A percentile compares a stretch with the other conserved stretches of the same genome.
phyloP scores from a whole-genome alignment of 495 filamentous ascomycete genomes.

The Aspergillus incahuasiensis region DNA sequence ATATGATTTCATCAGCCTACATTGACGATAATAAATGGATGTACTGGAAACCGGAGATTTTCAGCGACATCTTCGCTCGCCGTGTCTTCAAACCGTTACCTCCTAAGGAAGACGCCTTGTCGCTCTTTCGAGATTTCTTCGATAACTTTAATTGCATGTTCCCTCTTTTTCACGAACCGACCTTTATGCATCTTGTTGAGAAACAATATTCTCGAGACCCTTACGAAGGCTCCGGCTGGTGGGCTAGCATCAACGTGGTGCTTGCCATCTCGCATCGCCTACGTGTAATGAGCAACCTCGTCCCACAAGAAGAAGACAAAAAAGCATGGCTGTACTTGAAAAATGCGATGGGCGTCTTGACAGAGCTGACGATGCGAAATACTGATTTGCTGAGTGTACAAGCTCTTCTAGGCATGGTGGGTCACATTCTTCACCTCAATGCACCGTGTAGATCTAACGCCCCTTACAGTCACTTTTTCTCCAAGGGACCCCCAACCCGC shows the following conservation, averaged over 20 bases:
- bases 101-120: constrained; percentile 72
- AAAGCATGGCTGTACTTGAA: constrained; percentile 95
- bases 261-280: constrained; percentile 87
- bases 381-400: constrained; percentile 97
- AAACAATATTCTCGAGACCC: constrained; percentile 87
- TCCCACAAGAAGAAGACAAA: constrained; percentile 83
- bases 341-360: constrained; percentile 89
- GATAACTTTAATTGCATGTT: constrained; percentile 99
- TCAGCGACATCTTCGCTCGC: constrained; percentile 84
- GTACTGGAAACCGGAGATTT: constrained; percentile 94
- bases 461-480: constrained; percentile 71
- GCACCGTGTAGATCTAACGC: constrained; percentile 8
- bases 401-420: constrained; percentile 85
- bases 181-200: constrained; percentile 94
- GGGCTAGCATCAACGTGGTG: constrained; percentile 93
- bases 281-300: constrained; percentile 92
- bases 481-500: constrained; percentile 94
- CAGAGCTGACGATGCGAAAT: constrained; percentile 91
- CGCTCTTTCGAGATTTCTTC: constrained; percentile 87
- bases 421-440: constrained; percentile 6
- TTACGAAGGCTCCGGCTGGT: constrained; percentile 97
- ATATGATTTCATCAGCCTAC: constrained; percentile 83
- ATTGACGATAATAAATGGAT: constrained; percentile 90
- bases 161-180: constrained; percentile 93
- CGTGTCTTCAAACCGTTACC: constrained; percentile 81